Base-by-base conservation (phyloP, 2,329 filamentous ascomycete genomes). In the Ophiosphaerella korrae region DNA sequence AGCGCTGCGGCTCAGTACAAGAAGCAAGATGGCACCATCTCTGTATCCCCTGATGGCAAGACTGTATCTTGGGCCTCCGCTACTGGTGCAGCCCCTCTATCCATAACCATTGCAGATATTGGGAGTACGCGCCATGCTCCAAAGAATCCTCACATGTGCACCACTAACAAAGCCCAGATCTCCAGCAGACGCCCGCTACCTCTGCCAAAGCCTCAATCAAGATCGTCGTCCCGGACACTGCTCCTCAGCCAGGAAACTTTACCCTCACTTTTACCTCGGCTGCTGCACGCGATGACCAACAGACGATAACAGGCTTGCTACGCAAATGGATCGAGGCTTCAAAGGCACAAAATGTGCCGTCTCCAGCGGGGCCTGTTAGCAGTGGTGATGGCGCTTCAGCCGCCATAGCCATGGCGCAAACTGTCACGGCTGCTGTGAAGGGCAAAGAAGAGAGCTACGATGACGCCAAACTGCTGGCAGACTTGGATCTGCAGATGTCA, bases 141-240 rank as follows among this genome's bases (percentile, higher is more conserved):
- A 49, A 39, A 35, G 47, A 46, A 45, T 6, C 26, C 26, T 8
- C 11, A 41, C 14, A 45, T 21, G 23, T 29, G 13, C 24, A 41
- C 44, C 35, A 52, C 45, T 56, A 50, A 57, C 55, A 21, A 35
- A 11, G 39, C 45, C 29, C 63, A 94, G 90, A 97, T 76, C 84
- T 99, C 42, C 93, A 99, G 74, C 93, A 97, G 73, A 97, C 94
- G 1, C 92, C 94, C 11, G 90, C 91, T 53, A 87, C 82, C n/a
- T 87, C 85, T 32, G 80, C 91, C 14, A 97, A 96, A 80, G 92
- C 96, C 45, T 96, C 96, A 82, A 83, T 97, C 52, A 96, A 94
- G 74, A 88, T 99, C 48, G 90, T 97, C 63, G 88, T 88, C 55
- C 88, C 92, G 70, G 75, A 84, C 36, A 77, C 78, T 40, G 78